These are phyloP conservation scores for Phytopythium mirpurense DNA, from an alignment of 352 stramenopile genomes.

Conservation along the genomic window DNA sequence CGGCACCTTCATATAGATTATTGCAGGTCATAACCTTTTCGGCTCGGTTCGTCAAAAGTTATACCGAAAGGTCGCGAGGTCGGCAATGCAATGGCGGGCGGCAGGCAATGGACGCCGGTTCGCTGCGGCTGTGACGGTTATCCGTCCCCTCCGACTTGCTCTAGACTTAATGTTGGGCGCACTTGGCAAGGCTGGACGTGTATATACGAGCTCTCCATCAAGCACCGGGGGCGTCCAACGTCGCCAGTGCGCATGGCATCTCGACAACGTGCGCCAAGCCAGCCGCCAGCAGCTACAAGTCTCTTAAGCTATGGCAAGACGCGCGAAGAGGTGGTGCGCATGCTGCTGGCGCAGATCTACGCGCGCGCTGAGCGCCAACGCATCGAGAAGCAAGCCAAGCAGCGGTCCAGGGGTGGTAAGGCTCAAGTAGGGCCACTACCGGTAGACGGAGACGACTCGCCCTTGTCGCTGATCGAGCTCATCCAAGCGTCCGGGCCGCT, in stretches of 20 bases:
- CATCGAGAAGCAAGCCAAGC: neutral
- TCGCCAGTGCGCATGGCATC: too few species aligned
- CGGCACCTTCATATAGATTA: too few species aligned
- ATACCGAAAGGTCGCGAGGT: too few species aligned
- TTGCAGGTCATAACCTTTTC: too few species aligned
- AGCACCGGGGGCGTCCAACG: too few species aligned
- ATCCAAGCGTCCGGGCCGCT: slow-evolving; percentile 50
- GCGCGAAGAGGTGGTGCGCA: slow-evolving; percentile 18
- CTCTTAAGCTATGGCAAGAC: neutral
- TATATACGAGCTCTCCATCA: too few species aligned
- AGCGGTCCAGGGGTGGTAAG: neutral
- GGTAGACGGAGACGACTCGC: slow-evolving; percentile 3
- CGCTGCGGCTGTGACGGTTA: neutral
- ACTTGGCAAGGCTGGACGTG: neutral
- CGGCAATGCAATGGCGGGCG: too few species aligned
- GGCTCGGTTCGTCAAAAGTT: too few species aligned
- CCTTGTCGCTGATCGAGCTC: slow-evolving; percentile 56
- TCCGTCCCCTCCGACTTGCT: too few species aligned
- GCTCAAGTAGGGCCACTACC: neutral
- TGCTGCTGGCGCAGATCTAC: slow-evolving; percentile 49
- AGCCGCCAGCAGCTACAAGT: neutral
- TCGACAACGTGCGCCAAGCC: too few species aligned
- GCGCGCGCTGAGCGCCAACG: slow-evolving; percentile 17
- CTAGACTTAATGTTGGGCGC: neutral
- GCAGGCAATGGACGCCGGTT: neutral